Evolutionary conservation across 306 rosid genomes (phyloP), one percentile per base, ranked within the genome.

Genomic region (Betula pendula): DNA sequence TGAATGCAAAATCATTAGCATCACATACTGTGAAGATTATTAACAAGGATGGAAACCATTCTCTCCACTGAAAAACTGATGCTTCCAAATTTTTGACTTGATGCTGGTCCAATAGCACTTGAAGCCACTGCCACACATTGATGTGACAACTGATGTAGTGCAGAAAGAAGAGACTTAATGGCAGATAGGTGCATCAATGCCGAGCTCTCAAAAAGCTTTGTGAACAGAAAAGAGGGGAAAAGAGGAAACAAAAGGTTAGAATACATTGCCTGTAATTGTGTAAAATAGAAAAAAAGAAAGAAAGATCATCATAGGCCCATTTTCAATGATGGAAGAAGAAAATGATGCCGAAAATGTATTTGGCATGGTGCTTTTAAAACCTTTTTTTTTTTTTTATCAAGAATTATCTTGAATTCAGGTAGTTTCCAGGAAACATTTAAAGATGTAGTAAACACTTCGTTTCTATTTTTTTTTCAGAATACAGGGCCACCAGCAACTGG

Each of bases 131-230:
- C 72, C 84, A 94, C 85, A 81, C 89, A 92, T 65, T 94, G 97
- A 81, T 88, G 89, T 79, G 98, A 90, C 77, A 94, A 90, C 86
- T 92, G 98, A 79, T 92, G 84, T 78, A 94, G 83, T 72, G 98
- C 98, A 80, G 92, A 90, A 79, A 94, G 88, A 70, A 94, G 98
- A 80, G 97, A 90, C 80, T 92, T 92, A 59, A 94, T 96, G 40
- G 98, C 93, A 82, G 96, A 87, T 75, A 92, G 76, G 84, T 94
- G 81, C 98, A 94, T 94, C 77, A 94, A 77, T 31, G 95, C 97
- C 74, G 97, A 94, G 91, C 98, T 92, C 84, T 94, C 98, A 77
- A 94, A 94, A 73, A 94, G 92, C 98, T 94, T 81, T 79, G 63
- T 72, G 79, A 81, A 78, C n/a, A 48, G 70, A 77, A 84, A 72